These are phyloP conservation scores for Dysphania ambrosioides DNA, from an alignment of 148 eudicot genomes.

Conservation along the genomic window DNA sequence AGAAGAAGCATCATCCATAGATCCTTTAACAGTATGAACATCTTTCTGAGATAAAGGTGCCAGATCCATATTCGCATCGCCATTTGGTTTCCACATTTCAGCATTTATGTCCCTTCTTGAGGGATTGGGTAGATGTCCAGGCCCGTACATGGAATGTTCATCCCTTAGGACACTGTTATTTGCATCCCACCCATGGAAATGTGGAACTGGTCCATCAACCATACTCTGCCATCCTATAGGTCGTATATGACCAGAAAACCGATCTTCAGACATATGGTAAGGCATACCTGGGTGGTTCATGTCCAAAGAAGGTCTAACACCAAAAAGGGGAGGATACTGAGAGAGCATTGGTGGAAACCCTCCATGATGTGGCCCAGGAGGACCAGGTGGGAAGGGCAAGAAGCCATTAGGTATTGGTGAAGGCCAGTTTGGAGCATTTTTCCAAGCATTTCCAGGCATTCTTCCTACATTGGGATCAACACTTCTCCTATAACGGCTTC, in stretches of 20 bases:
- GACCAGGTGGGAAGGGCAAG: constrained; percentile 71
- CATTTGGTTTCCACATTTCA: constrained; percentile 62
- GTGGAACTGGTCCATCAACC: constrained; percentile 50
- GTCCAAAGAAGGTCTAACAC: constrained; percentile 71
- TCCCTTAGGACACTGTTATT: constrained; percentile 61
- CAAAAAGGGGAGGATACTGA: constrained; percentile 74
- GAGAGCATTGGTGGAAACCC: constrained; percentile 68
- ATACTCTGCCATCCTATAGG: constrained; percentile 75
- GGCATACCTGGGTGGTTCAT: constrained; percentile 65
- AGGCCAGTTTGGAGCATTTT: constrained; percentile 81
- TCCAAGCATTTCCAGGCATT: constrained; percentile 73
- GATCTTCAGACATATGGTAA: constrained; percentile 67
- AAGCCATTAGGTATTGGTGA: constrained; percentile 74
- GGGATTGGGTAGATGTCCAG: constrained; percentile 31
- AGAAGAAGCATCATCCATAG: constrained; percentile 46
- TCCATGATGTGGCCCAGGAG: constrained; percentile 67
- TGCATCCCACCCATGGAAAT: constrained; percentile 71
- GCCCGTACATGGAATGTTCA: constrained; percentile 55
- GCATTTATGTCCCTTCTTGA: constrained; percentile 56
- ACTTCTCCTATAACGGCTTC: constrained; percentile 61
- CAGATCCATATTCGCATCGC: constrained; percentile 40
- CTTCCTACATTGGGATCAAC: constrained; percentile 69
- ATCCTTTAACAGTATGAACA: constrained; percentile 28
- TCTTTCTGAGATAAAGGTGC: constrained; percentile 46
- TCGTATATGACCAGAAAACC: constrained; percentile 59